Conservation (phyloP, 306 rosid species). For the Sophora flavescens region DNA sequence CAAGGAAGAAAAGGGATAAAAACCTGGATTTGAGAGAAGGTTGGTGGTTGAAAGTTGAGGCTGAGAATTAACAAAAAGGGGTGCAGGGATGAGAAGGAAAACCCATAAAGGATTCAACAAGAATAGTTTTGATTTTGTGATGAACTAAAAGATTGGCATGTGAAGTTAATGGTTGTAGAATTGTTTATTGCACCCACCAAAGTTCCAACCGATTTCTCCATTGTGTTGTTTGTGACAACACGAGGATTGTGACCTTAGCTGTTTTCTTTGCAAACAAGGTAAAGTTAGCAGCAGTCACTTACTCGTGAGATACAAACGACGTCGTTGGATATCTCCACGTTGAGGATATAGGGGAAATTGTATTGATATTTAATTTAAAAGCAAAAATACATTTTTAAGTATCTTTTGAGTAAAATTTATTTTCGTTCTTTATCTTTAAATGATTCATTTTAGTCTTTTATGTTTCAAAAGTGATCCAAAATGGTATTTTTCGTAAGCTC, state of each 20-base stretch:
- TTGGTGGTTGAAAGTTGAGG: neutral
- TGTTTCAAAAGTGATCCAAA: too few relatives aligned
- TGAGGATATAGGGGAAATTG: too few relatives aligned
- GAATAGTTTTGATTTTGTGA: neutral
- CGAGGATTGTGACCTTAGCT: neutral
- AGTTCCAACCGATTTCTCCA: slow-evolving; percentile 18
- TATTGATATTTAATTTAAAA: too few relatives aligned
- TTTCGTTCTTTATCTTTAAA: too few relatives aligned
- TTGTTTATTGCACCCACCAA: neutral
- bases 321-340: too few relatives aligned
- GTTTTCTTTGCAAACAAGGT: neutral
- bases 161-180: neutral
- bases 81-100: neutral
- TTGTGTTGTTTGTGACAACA: neutral
- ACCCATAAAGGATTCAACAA: neutral
- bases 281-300: neutral
- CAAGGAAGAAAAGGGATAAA: too few relatives aligned
- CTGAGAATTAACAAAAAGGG: neutral
- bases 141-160: slow-evolving; percentile 7
- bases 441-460: too few relatives aligned
- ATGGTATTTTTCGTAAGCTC: too few relatives aligned
- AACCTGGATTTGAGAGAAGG: slow-evolving; percentile 10
- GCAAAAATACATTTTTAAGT: too few relatives aligned
- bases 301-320: neutral
- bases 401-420: too few relatives aligned